Conservation (phyloP, 129 eudicot genomes). For the Helianthus tuberosus region DNA sequence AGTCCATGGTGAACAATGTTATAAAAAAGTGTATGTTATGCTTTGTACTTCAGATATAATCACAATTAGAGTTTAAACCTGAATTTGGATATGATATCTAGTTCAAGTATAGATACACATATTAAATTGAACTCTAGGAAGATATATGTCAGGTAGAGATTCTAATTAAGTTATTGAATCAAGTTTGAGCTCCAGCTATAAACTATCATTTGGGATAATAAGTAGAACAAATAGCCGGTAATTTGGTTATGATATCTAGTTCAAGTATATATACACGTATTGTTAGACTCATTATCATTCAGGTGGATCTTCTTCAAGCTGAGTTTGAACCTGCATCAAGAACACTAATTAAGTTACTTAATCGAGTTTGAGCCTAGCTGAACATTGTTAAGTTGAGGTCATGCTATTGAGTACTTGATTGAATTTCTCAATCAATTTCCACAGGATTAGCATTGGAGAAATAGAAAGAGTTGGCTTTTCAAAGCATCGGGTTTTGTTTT, state of each 20-base stretch:
- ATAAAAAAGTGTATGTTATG: background rate
- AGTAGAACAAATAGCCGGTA: no score
- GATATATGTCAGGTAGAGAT: no score
- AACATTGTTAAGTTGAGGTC: background rate
- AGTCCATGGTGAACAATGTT: constrained; percentile 28
- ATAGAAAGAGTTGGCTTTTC: background rate
- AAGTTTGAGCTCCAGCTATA: no score
- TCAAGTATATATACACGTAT: no score
- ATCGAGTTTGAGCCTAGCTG: no score
- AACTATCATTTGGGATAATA: no score
- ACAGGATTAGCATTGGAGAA: background rate
- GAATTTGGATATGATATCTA: background rate
- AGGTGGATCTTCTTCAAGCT: background rate
- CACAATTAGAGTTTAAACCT: background rate
- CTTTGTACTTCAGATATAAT: background rate
- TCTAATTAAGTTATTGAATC: no score
- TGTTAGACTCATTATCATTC: no score
- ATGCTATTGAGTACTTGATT: background rate
- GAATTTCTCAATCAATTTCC: background rate
- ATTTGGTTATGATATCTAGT: no score
- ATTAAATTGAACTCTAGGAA: background rate
- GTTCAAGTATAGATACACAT: background rate
- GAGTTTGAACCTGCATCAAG: background rate
- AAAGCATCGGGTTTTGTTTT: background rate
- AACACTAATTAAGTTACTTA: background rate